Evolutionary conservation across 2,329 filamentous ascomycete species (phyloP), one percentile per base, ranked within the genome.

Genomic region (Colletotrichum orbiculare): DNA sequence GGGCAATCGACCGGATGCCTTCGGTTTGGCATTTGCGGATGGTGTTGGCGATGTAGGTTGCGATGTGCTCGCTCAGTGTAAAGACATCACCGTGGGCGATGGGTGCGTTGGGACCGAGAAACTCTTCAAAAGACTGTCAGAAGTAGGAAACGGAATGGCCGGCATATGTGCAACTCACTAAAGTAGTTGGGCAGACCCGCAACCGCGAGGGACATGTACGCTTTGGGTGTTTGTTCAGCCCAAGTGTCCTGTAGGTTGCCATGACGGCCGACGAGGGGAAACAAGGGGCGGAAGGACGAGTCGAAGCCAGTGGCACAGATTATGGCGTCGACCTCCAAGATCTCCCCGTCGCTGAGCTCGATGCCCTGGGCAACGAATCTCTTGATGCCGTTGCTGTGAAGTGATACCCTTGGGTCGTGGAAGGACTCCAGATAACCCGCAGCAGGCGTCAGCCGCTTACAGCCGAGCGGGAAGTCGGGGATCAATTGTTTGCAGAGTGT

Each of bases 251-350:
- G 83, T 38, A 87, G 76, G 66, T 86, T 83, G 15, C 83, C 83
- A n/a, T 77, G 69, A 25, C 80, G 76, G 9, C 83, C 83, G 6
- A 83, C 72, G 15, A 87, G 73, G 1, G 83, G 83, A 65, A 85
- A 87, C 1, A 81, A 77, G 3, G 85, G 84, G 8, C 77, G 72
- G 71, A 86, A 87, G 1, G 82, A 84, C 6, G 81, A 81, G 68
- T 87, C 81, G 69, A 86, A 87, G 1, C 85, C 85, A 0, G 85
- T 87, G n/a, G 85, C 85, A 64, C 84, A 86, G 52, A 89, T 78
- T 25, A 89, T 81, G 11, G 80, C 79, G 69, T 89, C 87, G 12
- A 86, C 80, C 39, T 83, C 77, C 55, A 85, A 72, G n/a, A 82
- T 73, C 41, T 79, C 71, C n/a, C 83, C 85, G 4, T 79, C 80